Conservation (phyloP, 2,329 filamentous ascomycete species). For the Ophiocordyceps camponoti-leonardi region DNA sequence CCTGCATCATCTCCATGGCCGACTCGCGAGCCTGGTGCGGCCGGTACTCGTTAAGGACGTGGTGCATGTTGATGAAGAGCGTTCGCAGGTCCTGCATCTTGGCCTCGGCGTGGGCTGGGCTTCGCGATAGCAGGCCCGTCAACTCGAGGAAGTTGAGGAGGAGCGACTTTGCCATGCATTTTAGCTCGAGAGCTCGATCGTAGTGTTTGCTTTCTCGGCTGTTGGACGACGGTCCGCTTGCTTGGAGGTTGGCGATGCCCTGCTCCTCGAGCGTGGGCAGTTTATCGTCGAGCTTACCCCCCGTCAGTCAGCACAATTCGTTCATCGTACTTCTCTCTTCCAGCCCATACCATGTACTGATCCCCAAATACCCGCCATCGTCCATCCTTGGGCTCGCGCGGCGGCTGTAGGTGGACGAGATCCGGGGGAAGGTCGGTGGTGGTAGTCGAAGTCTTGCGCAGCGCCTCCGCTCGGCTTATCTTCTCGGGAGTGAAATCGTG, state of each 20-base stretch:
- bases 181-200: conserved; percentile 51
- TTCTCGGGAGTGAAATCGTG: conserved; percentile 70
- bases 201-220: conserved; percentile 36
- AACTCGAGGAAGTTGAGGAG: conserved; percentile 83
- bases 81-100: conserved; percentile 68
- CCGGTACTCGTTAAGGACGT: conserved; percentile 84
- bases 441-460: conserved; percentile 14
- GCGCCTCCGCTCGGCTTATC: conserved; percentile 32
- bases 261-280: conserved; percentile 52
- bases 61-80: conserved; percentile 80
- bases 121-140: conserved; percentile 29
- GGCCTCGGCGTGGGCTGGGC: conserved; percentile 33
- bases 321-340: too few relatives aligned
- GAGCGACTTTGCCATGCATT: conserved; percentile 66
- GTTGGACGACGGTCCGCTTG: conserved; percentile 17
- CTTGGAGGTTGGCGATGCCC: conserved; percentile 48
- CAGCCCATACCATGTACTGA: conserved; percentile 36
- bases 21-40: conserved; percentile 86
- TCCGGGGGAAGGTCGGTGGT: conserved; percentile 39
- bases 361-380: conserved; percentile 62
- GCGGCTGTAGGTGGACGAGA: conserved; percentile 65
- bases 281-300: conserved; percentile 35
- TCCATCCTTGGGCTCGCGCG: conserved; percentile 52
- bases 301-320: not conserved
- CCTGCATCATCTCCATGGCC: conserved; percentile 74